Conservation (phyloP, 2,329 filamentous ascomycete species). For the Scortechinia acanthostroma region DNA sequence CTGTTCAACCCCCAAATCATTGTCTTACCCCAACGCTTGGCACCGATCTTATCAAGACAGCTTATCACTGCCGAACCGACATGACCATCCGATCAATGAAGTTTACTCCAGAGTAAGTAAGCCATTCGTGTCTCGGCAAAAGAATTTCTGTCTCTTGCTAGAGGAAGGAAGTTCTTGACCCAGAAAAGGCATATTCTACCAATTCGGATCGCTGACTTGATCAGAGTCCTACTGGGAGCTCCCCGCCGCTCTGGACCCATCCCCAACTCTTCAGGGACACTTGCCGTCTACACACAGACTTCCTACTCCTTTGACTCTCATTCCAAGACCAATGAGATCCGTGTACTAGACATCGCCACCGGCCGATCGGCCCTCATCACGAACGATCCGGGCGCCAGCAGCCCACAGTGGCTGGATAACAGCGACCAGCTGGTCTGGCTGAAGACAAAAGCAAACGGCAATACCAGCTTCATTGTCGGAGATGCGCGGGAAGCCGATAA, state of each 20-base stretch:
- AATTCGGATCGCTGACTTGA: background rate
- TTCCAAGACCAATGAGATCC: slow-evolving; percentile 32
- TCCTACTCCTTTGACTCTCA: slow-evolving; percentile 39
- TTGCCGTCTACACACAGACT: slow-evolving; percentile 35
- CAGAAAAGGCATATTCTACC: background rate
- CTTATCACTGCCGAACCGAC: background rate
- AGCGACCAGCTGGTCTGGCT: slow-evolving; percentile 33
- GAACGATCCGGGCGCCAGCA: slow-evolving; percentile 30
- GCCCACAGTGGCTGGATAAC: slow-evolving; percentile 33
- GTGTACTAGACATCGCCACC: slow-evolving; percentile 28
- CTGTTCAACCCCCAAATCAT: too few relatives aligned
- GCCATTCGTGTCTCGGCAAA: background rate
- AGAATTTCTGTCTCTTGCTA: background rate
- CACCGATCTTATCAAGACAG: too few relatives aligned
- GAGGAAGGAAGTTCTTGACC: too few relatives aligned
- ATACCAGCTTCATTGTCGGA: slow-evolving; percentile 32
- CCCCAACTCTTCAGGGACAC: slow-evolving; percentile 32
- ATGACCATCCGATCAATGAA: background rate
- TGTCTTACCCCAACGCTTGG: too few relatives aligned
- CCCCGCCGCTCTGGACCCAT: slow-evolving; percentile 31
- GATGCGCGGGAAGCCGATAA: slow-evolving; percentile 26
- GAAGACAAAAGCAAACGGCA: slow-evolving; percentile 29
- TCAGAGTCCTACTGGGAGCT: slow-evolving; percentile 33
- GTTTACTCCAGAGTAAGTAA: slow-evolving; percentile 1
- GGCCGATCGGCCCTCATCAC: slow-evolving; percentile 28